Percentiles rank a stretch among this genome's conserved stretches.
phyloP scores from a whole-genome alignment of 2,329 filamentous ascomycete species.

The Botrytis squamosa region DNA sequence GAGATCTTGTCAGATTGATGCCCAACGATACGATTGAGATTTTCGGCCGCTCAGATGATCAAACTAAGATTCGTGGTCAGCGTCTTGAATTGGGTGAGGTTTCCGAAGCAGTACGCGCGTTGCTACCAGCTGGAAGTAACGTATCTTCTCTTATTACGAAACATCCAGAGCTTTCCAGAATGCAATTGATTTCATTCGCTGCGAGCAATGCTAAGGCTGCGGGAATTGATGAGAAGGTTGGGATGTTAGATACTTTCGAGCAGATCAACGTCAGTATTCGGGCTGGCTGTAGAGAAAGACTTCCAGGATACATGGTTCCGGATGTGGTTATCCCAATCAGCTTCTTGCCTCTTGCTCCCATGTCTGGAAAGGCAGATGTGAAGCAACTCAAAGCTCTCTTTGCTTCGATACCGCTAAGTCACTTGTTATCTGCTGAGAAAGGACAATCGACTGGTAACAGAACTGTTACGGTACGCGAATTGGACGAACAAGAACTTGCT shows the following conservation, averaged over 20 bases:
- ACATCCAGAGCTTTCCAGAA: conserved; percentile 2
- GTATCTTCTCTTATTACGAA: conserved; percentile 3
- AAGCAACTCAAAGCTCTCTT: conserved; percentile 4
- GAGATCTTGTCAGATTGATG: conserved; percentile 56
- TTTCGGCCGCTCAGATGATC: conserved; percentile 60
- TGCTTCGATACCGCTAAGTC: neutral
- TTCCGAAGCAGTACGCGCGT: neutral
- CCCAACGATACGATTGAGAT: conserved; percentile 51
- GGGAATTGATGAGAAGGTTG: neutral
- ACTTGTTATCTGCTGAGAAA: neutral
- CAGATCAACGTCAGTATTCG: conserved; percentile 44
- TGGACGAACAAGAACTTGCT: conserved; percentile 2
- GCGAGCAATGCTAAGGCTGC: neutral
- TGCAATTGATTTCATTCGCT: conserved; percentile 9
- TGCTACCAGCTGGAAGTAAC: neutral
- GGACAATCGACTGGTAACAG: neutral
- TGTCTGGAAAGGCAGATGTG: conserved; percentile 10
- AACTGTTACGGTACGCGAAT: neutral
- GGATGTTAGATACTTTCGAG: conserved; percentile 6
- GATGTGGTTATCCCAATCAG: conserved; percentile 12
- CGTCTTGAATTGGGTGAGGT: conserved; percentile 23
- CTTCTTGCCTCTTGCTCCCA: conserved; percentile 11
- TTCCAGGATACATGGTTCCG: conserved; percentile 14
- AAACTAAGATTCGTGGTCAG: conserved; percentile 50
- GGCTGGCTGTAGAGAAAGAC: conserved; percentile 34